Evolutionary conservation across 768 basidiomycete genomes (phyloP), one percentile per base, ranked within the genome.

Genomic region (Hirschioporus abietinus): DNA sequence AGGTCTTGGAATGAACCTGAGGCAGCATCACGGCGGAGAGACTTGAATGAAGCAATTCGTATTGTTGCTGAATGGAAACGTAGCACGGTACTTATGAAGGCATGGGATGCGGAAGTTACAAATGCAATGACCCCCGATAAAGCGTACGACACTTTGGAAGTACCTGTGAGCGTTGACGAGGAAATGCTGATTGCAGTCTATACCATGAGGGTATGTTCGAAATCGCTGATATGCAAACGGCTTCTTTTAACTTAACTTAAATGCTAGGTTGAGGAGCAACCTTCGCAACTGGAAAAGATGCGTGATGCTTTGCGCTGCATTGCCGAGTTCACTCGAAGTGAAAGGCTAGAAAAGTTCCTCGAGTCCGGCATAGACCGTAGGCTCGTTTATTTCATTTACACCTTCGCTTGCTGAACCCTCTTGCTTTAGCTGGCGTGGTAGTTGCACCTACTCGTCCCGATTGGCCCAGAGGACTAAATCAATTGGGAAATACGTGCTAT

Each of bases 401-500:
- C n/a, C 10, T 20, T 64, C 57, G 63, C 59, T 18, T 8, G 57
- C 5, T 30, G 34, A 52, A 8, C 30, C 65, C 66, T 27, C 27
- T 23, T 24, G 8, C 1, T 36, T 26, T 68, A 94, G 90, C 89
- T 67, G 93, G 90, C 24, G 91, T 90, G 61, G 76, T 84, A n/a
- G 72, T 79, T 25, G 74, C 78, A 7, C 79, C 82, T 36, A 85
- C 78, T 1, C 82, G 83, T 60, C 81, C 81, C 3, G 92, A 93
- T 68, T 81, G 91, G 72, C 94, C 94, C 27, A 85, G 93, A 66
- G 95, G 94, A 6, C 82, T 96, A 30, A 91, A 95, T 73, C 94
- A 96, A 72, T 83, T 93, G 24, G 92, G 93, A 63, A 95, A 94
- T 71, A 95, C 93, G 0, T 94, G 93, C 72, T 94, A 93, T 72